A percentile compares a stretch with the other conserved stretches of the same genome.
Conservation (phyloP, 176 grass and related monocot genomes). For the Zea luxurians region DNA sequence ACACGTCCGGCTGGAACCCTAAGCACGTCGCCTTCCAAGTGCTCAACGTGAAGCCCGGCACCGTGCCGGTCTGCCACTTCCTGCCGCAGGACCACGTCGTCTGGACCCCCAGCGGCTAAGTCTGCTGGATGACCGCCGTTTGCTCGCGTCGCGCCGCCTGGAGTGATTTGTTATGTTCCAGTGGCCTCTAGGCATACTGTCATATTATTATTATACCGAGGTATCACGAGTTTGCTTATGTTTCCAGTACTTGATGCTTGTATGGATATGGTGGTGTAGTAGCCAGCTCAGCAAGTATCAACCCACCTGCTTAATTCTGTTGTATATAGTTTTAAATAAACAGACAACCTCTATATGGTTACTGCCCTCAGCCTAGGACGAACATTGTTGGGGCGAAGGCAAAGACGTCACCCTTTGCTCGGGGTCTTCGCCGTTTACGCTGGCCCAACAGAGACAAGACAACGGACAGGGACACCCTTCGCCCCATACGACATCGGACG, state of each 20-base stretch:
- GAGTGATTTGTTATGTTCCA: not conserved
- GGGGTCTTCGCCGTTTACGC: no score
- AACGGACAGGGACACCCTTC: no score
- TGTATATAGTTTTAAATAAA: constrained; percentile 56
- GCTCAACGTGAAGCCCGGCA: constrained; percentile 79
- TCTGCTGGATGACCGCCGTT: not conserved
- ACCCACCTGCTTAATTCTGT: constrained; percentile 29
- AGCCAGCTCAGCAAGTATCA: constrained; percentile 15
- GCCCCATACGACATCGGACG: no score
- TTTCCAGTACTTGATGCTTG: constrained; percentile 23
- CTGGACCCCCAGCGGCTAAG: constrained; percentile 61
- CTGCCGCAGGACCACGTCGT: constrained; percentile 76
- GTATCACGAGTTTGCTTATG: constrained; percentile 4
- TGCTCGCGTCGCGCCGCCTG: not conserved
- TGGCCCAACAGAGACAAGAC: no score
- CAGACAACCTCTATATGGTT: not conserved
- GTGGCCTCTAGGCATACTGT: constrained; percentile 20
- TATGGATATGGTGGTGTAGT: constrained; percentile 20
- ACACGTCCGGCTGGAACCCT: constrained; percentile 79
- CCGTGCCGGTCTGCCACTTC: constrained; percentile 80
- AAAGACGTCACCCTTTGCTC: no score
- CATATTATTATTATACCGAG: not conserved
- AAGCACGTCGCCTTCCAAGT: constrained; percentile 79
- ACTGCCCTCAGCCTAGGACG: not conserved
- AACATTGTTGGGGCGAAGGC: no score